These are phyloP conservation scores for Podospora tetraspora DNA, from an alignment of 495 filamentous ascomycete genomes.

Conservation along the genomic window DNA sequence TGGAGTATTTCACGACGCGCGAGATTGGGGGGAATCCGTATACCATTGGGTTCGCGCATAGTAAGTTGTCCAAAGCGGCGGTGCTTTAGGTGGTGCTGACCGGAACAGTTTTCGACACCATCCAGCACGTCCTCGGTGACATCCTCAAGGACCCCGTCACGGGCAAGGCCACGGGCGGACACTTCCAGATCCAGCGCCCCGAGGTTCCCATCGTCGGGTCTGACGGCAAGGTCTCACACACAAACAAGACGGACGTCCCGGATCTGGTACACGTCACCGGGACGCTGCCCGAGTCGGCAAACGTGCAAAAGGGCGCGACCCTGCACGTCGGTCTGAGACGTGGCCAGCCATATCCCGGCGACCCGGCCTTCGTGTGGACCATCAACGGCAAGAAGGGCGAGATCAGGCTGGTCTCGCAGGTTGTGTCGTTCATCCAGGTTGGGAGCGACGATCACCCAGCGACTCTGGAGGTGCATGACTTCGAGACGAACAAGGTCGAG, in stretches of 20 bases:
- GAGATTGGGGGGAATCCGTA: slow-evolving; percentile 46
- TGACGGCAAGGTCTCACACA: slow-evolving; percentile 24
- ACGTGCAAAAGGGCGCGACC: slow-evolving; percentile 27
- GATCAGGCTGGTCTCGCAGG: slow-evolving; percentile 40
- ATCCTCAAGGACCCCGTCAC: slow-evolving; percentile 12
- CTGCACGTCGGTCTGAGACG: slow-evolving; percentile 44
- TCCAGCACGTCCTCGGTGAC: slow-evolving; percentile 44
- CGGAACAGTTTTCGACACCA: slow-evolving; percentile 29
- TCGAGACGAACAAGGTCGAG: slow-evolving; percentile 37
- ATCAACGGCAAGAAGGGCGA: slow-evolving; percentile 54
- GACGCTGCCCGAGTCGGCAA: slow-evolving; percentile 34
- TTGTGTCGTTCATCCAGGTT: slow-evolving; percentile 34
- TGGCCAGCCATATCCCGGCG: slow-evolving; percentile 46
- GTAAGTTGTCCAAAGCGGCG: slow-evolving; percentile 28
- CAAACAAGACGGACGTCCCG: slow-evolving; percentile 34
- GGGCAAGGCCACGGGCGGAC: slow-evolving; percentile 26
- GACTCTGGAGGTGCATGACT: slow-evolving; percentile 42
- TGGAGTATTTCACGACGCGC: slow-evolving; percentile 42
- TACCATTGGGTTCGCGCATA: slow-evolving; percentile 51
- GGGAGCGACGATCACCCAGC: slow-evolving; percentile 27
- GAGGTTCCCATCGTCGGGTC: slow-evolving; percentile 30
- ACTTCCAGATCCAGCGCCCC: slow-evolving; percentile 45
- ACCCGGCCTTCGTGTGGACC: slow-evolving; percentile 46
- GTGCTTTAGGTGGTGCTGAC: background rate
- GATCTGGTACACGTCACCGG: slow-evolving; percentile 47